These are phyloP conservation scores for Penicillium sp. DNA, from an alignment of 2,329 filamentous ascomycete species.

Conservation along the genomic window DNA sequence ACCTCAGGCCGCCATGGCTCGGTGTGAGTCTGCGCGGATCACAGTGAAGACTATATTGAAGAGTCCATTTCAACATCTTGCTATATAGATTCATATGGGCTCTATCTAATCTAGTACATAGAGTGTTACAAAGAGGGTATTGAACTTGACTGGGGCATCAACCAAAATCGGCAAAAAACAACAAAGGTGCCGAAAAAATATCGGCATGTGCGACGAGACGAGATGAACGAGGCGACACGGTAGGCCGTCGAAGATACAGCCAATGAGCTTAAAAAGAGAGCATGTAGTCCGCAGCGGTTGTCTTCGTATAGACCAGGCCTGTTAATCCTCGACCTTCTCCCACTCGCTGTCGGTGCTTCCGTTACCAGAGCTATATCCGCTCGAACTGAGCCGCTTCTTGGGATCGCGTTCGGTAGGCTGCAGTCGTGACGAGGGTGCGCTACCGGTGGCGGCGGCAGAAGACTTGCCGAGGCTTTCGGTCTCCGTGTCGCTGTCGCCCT, in stretches of 20 bases:
- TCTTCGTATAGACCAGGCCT: constrained; percentile 6
- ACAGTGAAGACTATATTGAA: background rate
- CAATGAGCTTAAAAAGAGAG: background rate
- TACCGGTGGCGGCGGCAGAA: constrained; percentile 16
- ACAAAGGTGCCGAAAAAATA: background rate
- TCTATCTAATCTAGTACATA: background rate
- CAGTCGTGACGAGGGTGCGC: constrained; percentile 35
- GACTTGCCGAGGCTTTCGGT: constrained; percentile 33
- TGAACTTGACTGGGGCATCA: background rate
- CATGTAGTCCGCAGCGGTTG: background rate
- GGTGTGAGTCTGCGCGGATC: background rate
- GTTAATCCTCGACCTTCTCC: constrained; percentile 72
- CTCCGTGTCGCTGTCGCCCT: constrained; percentile 40
- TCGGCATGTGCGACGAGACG: background rate
- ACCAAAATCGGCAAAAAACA: background rate
- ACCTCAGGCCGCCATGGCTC: background rate
- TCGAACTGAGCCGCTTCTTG: constrained; percentile 44
- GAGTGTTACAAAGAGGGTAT: background rate
- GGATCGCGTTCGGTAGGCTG: constrained; percentile 47
- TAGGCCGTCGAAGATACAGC: background rate
- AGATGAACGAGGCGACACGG: background rate
- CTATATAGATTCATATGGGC: background rate
- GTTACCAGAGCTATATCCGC: constrained; percentile 52
- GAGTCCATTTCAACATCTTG: background rate
- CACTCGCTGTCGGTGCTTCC: constrained; percentile 90